Evolutionary conservation across 805 yeast species (phyloP).

Genomic region (Isabelozyma pseudorhagii): DNA sequence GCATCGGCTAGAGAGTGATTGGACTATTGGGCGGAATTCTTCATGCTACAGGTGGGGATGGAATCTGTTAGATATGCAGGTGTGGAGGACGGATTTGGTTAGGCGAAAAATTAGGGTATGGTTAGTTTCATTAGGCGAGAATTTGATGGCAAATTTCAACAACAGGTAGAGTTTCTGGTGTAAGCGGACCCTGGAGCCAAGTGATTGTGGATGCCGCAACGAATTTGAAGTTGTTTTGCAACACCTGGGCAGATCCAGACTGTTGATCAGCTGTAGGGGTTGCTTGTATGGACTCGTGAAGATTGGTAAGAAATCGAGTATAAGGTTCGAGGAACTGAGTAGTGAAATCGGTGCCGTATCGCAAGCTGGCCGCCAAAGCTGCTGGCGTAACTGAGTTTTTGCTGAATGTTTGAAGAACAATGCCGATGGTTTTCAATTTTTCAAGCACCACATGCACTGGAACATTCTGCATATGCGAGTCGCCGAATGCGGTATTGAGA

Average conservation of each 20-base stretch:
- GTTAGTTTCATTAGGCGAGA: neutral
- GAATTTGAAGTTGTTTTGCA: constrained; percentile 30
- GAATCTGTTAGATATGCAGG: too few species aligned
- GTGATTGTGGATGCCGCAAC: constrained; percentile 20
- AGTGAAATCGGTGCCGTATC: neutral
- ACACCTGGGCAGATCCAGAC: neutral
- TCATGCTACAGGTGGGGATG: too few species aligned
- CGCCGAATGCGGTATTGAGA: neutral
- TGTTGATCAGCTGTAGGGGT: neutral
- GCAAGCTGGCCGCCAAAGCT: neutral
- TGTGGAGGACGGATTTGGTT: too few species aligned
- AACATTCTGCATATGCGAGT: neutral
- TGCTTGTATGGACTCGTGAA: neutral
- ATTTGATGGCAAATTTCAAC: neutral
- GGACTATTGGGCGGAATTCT: too few species aligned
- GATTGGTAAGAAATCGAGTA: neutral
- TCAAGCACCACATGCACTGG: constrained; percentile 4
- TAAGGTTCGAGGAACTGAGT: neutral
- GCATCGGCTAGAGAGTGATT: too few species aligned
- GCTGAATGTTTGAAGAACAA: neutral
- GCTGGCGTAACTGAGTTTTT: neutral
- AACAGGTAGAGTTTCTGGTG: neutral
- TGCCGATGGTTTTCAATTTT: constrained; percentile 5
- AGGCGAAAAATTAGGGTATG: too few species aligned
- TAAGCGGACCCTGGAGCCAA: constrained; percentile 1